Percentiles rank a stretch among this genome's conserved stretches.
Evolutionary conservation across 2,329 filamentous ascomycete species (phyloP).

Genomic region (Beauveria varroae): DNA sequence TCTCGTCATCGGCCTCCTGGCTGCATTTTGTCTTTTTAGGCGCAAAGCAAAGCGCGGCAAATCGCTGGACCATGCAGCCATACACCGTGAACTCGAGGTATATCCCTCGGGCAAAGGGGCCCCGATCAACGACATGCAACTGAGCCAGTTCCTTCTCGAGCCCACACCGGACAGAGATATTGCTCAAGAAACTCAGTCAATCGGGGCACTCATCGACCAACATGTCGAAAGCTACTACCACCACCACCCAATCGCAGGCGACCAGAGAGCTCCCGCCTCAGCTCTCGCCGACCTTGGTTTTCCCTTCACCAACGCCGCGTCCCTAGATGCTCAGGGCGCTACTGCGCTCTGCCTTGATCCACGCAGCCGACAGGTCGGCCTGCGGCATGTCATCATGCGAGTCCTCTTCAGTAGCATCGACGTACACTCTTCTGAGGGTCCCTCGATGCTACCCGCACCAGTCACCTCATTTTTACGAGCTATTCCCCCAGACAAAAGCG

Average conservation of each 20-base stretch:
- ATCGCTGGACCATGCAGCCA: not conserved
- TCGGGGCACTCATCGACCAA: slow-evolving; percentile 29
- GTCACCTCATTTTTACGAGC: slow-evolving; percentile 24
- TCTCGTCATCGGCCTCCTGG: slow-evolving; percentile 19
- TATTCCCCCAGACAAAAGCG: slow-evolving; percentile 20
- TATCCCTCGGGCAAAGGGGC: slow-evolving; percentile 6
- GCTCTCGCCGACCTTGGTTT: not conserved
- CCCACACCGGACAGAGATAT: slow-evolving; percentile 30
- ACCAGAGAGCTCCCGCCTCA: slow-evolving; percentile 16
- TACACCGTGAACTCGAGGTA: slow-evolving; percentile 6
- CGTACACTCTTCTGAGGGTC: slow-evolving; percentile 17
- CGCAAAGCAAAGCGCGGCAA: slow-evolving; percentile 12
- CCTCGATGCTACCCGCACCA: slow-evolving; percentile 29
- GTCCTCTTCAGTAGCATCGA: slow-evolving; percentile 29
- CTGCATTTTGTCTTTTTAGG: slow-evolving; percentile 21
- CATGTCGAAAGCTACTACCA: slow-evolving; percentile 36
- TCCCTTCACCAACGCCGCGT: not conserved
- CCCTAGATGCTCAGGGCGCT: slow-evolving; percentile 22
- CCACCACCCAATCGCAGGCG: slow-evolving; percentile 16
- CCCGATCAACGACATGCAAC: slow-evolving; percentile 17
- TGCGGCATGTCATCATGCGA: slow-evolving; percentile 32
- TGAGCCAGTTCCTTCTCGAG: slow-evolving; percentile 30
- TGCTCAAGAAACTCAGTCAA: slow-evolving; percentile 22
- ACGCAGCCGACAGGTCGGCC: slow-evolving; percentile 22
- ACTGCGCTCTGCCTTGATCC: slow-evolving; percentile 25